Conservation (phyloP, 257 asterid genomes). For the Nicotiana sylvestris region DNA sequence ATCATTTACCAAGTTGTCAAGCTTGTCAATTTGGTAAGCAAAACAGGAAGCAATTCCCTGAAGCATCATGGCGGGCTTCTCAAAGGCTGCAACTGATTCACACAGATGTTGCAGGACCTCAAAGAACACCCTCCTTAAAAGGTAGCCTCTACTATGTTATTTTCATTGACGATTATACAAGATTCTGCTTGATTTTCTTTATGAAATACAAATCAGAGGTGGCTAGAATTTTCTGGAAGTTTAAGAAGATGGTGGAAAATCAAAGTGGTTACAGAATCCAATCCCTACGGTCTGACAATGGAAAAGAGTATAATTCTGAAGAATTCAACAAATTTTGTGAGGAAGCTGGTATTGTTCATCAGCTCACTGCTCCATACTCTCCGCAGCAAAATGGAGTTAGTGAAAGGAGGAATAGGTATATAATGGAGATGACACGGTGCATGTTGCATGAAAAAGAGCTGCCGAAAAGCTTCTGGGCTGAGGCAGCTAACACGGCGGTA, state of each 20-base stretch:
- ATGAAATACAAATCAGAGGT: slow-evolving; percentile 1
- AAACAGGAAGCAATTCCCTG: no score
- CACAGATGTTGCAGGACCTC: no score
- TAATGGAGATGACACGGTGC: no score
- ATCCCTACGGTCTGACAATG: background rate
- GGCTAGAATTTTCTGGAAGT: background rate
- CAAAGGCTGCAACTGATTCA: no score
- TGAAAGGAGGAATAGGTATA: no score
- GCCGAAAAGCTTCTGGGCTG: no score
- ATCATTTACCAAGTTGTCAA: no score
- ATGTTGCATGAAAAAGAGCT: no score
- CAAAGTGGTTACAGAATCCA: background rate
- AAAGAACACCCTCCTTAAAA: no score
- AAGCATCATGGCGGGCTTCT: no score
- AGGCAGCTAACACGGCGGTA: background rate
- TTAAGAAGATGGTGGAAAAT: slow-evolving; percentile 7
- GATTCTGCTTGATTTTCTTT: background rate
- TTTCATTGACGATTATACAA: slow-evolving; percentile 3
- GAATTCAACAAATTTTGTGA: background rate
- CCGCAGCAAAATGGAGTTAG: no score
- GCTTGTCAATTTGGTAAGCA: no score
- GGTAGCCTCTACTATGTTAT: background rate
- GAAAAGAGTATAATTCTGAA: background rate
- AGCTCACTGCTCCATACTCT: background rate
- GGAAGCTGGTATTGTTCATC: background rate